These are phyloP conservation scores for Tylopilus intermedius DNA, from an alignment of 768 basidiomycete genomes.

Conservation along the genomic window DNA sequence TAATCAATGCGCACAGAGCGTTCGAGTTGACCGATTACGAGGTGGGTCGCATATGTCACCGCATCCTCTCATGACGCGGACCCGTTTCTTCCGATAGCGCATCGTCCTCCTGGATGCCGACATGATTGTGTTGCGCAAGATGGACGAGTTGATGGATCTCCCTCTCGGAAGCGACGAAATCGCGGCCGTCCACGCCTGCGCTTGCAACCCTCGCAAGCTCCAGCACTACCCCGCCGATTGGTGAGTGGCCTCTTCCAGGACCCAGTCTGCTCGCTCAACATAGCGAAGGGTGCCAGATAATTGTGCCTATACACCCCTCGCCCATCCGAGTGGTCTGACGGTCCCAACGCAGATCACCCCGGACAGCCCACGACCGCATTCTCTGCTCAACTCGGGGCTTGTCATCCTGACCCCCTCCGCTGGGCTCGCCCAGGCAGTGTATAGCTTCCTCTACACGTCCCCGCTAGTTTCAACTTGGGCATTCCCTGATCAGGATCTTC, in stretches of 20 bases:
- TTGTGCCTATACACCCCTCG: slow-evolving; percentile 68
- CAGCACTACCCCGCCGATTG: slow-evolving; percentile 88
- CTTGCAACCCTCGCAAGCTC: slow-evolving; percentile 87
- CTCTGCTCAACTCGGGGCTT: slow-evolving; percentile 85
- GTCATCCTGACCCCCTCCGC: slow-evolving; percentile 79
- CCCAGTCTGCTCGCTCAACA: neutral
- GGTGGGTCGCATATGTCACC: slow-evolving; percentile 33
- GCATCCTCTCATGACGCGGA: neutral
- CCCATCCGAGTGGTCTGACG: slow-evolving; percentile 42
- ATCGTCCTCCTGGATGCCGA: slow-evolving; percentile 82
- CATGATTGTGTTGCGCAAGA: slow-evolving; percentile 78
- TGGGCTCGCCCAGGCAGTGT: slow-evolving; percentile 48
- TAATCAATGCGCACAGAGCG: slow-evolving; percentile 26
- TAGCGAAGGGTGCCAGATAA: slow-evolving; percentile 79
- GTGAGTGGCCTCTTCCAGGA: slow-evolving; percentile 34
- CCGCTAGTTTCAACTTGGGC: slow-evolving; percentile 49
- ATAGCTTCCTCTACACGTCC: slow-evolving; percentile 39
- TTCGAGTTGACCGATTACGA: slow-evolving; percentile 69
- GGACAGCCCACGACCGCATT: slow-evolving; percentile 64
- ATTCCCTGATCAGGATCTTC: slow-evolving; percentile 94
- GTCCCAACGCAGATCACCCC: slow-evolving; percentile 39
- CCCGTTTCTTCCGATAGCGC: slow-evolving; percentile 40
- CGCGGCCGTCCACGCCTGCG: slow-evolving; percentile 85
- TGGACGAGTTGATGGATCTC: slow-evolving; percentile 68
- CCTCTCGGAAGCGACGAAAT: slow-evolving; percentile 64